These are phyloP conservation scores for Gamsiella multidivaricata DNA, from an alignment of 192 early-diverging fungal species.

Conservation along the genomic window DNA sequence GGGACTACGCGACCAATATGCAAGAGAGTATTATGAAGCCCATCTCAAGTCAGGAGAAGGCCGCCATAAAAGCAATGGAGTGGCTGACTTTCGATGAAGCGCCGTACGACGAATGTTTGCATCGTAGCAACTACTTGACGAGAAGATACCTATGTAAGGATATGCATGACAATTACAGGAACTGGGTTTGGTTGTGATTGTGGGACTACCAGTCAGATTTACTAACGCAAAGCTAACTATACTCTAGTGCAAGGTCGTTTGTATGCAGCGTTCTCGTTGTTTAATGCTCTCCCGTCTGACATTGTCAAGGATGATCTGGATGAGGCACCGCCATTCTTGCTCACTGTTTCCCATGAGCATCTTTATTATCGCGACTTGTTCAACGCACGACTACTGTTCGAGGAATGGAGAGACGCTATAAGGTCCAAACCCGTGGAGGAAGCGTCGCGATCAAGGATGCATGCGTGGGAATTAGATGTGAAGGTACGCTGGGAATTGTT, in stretches of 20 bases:
- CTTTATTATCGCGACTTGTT: constrained; percentile 36
- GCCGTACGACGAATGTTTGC: constrained; percentile 29
- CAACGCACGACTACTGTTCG: constrained; percentile 12
- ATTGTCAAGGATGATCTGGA: constrained; percentile 7
- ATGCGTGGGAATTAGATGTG: constrained; percentile 19
- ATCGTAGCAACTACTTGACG: constrained; percentile 27
- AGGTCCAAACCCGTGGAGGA: background rate
- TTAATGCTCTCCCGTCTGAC: constrained; percentile 23
- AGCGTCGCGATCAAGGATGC: background rate
- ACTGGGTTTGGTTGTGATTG: too few relatives aligned
- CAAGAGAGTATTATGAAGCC: constrained; percentile 10
- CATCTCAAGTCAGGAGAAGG: constrained; percentile 1
- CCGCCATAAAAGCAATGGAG: constrained; percentile 21
- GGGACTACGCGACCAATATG: constrained; percentile 7
- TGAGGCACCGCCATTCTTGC: background rate
- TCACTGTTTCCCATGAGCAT: constrained; percentile 23
- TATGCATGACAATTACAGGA: background rate
- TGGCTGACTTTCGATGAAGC: constrained; percentile 31
- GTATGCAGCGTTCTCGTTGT: constrained; percentile 29
- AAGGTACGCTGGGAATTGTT: constrained; percentile 9
- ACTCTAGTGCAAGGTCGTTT: constrained; percentile 27
- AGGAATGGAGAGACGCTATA: constrained; percentile 25
- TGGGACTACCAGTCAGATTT: too few relatives aligned
- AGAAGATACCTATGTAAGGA: constrained; percentile 29
- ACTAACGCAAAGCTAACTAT: too few relatives aligned